Conservation (phyloP, 2,329 filamentous ascomycete species). For the Raffaelea arxii region DNA sequence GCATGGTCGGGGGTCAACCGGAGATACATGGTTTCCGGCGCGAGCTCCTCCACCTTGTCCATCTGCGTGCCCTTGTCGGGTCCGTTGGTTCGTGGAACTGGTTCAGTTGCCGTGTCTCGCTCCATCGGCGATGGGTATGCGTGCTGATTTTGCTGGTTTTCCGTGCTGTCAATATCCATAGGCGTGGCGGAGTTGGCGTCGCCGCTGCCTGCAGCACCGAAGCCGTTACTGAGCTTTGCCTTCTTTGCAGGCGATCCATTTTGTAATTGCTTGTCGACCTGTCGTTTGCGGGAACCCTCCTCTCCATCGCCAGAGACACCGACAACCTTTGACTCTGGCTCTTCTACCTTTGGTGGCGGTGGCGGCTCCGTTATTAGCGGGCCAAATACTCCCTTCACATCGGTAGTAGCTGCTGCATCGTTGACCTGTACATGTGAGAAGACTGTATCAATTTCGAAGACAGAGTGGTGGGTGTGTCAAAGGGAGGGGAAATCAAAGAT, state of each 20-base stretch:
- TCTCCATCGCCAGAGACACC: conserved; percentile 22
- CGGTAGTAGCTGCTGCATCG: conserved; percentile 31
- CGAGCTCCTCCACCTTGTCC: conserved; percentile 53
- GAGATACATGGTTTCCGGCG: conserved; percentile 50
- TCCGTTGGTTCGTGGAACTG: conserved; percentile 46
- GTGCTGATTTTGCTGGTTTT: conserved; percentile 35
- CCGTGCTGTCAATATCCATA: conserved; percentile 51
- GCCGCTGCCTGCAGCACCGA: conserved; percentile 37
- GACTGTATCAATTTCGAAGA: conserved; percentile 37
- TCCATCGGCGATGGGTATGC: conserved; percentile 57
- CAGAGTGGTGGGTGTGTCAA: conserved; percentile 27
- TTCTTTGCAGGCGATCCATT: conserved; percentile 51
- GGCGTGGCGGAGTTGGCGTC: conserved; percentile 33
- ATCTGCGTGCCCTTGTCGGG: conserved; percentile 56
- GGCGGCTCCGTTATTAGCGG: conserved; percentile 38
- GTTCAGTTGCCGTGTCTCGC: conserved; percentile 43
- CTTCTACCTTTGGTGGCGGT: conserved; percentile 14
- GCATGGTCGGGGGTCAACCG: conserved; percentile 37
- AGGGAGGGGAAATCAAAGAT: neutral
- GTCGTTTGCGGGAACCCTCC: conserved; percentile 41
- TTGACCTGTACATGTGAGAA: conserved; percentile 36
- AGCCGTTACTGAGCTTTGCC: conserved; percentile 51
- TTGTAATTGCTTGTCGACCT: conserved; percentile 34
- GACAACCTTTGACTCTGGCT: conserved; percentile 3
- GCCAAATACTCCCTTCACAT: conserved; percentile 47